Conservation (phyloP, 2,329 filamentous ascomycete species). For the Talaromyces funiculosus region DNA sequence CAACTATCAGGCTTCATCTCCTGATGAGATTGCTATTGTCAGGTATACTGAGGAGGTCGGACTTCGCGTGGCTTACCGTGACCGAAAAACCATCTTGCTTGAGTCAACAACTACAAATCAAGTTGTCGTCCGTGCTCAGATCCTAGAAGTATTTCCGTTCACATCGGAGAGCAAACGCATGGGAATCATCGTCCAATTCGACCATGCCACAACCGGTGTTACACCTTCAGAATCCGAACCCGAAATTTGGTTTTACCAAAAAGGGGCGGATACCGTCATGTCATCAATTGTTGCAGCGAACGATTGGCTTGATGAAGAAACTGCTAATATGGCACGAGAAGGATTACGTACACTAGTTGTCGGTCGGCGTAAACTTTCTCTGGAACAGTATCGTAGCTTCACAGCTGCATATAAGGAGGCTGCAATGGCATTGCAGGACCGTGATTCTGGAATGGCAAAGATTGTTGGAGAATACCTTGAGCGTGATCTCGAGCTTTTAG, state of each 20-base stretch:
- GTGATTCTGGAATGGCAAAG: slow-evolving; percentile 74
- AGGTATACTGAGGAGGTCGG: slow-evolving; percentile 92
- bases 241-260: slow-evolving; percentile 98
- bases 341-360: slow-evolving; percentile 90
- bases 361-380: slow-evolving; percentile 79
- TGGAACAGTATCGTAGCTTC: slow-evolving; percentile 76
- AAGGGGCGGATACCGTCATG: slow-evolving; percentile 98
- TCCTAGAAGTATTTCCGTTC: slow-evolving; percentile 93
- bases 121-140: slow-evolving; percentile 74
- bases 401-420: slow-evolving; percentile 69
- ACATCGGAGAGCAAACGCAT: slow-evolving; percentile 97
- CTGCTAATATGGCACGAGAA: slow-evolving; percentile 98
- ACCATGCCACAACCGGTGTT: slow-evolving; percentile 50
- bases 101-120: slow-evolving; percentile 69
- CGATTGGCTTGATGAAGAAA: slow-evolving; percentile 98
- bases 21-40: slow-evolving; percentile 97
- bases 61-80: slow-evolving; percentile 73
- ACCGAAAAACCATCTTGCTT: slow-evolving; percentile 78
- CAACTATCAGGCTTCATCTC: slow-evolving; percentile 92
- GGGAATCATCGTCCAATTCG: slow-evolving; percentile 91
- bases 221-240: slow-evolving; percentile 52
- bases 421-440: slow-evolving; percentile 69
- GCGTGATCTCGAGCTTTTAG: slow-evolving; percentile 80
- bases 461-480: slow-evolving; percentile 80
- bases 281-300: slow-evolving; percentile 89